These are phyloP conservation scores for Garcia nutans DNA, from an alignment of 345 rosid species.

Conservation along the genomic window DNA sequence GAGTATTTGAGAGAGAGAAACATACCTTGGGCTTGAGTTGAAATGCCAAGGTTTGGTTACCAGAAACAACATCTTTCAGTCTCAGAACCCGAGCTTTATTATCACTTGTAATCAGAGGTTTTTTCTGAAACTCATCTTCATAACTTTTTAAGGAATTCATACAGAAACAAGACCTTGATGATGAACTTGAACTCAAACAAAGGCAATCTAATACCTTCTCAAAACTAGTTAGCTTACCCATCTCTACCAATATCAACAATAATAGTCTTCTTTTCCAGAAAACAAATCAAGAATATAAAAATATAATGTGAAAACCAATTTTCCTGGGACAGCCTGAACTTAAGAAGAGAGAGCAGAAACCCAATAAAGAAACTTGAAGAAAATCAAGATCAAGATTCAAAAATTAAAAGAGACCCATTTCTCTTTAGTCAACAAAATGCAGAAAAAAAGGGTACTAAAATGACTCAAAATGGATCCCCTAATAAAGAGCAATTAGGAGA, in stretches of 20 bases:
- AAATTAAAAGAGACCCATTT: neutral
- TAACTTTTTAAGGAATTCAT: slow-evolving; percentile 13
- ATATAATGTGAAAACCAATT: slow-evolving; percentile 8
- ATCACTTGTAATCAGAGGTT: slow-evolving; percentile 39
- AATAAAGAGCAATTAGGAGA: neutral
- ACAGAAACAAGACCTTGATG: slow-evolving; percentile 28
- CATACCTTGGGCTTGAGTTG: slow-evolving; percentile 85
- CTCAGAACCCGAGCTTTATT: slow-evolving; percentile 32
- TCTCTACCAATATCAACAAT: neutral
- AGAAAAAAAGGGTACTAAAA: neutral
- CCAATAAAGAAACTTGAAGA: neutral
- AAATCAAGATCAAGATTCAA: slow-evolving; percentile 6
- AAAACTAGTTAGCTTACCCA: slow-evolving; percentile 33
- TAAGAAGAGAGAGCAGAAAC: neutral
- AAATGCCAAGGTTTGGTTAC: slow-evolving; percentile 70
- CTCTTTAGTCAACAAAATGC: slow-evolving; percentile 10
- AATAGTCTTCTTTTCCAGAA: neutral
- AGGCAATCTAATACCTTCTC: slow-evolving; percentile 37
- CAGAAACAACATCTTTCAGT: slow-evolving; percentile 64
- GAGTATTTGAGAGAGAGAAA: neutral
- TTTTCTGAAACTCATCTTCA: slow-evolving; percentile 26
- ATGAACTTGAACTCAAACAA: slow-evolving; percentile 21
- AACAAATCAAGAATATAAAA: neutral
- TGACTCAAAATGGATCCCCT: neutral
- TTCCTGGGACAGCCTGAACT: slow-evolving; percentile 26